Percentiles rank a stretch among this genome's conserved stretches.
These are phyloP conservation scores for Penicillium sclerotigenum DNA, from an alignment of 2,329 filamentous ascomycete species.

Conservation along the genomic window DNA sequence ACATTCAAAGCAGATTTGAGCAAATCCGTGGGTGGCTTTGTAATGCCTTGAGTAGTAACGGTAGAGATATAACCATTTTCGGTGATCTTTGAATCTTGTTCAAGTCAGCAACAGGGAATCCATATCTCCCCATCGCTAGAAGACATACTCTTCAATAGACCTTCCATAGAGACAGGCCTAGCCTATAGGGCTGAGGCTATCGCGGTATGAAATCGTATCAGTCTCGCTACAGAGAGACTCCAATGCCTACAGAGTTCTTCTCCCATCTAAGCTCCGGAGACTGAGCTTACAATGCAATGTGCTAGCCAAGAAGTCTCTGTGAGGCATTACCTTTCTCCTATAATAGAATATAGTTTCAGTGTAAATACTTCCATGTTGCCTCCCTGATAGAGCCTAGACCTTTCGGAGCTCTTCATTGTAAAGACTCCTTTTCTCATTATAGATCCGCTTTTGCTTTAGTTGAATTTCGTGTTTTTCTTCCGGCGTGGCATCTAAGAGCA, in stretches of 20 bases:
- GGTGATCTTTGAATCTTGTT: slow-evolving; percentile 7
- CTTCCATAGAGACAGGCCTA: slow-evolving; percentile 6
- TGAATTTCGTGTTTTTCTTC: slow-evolving; percentile 7
- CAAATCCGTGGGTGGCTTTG: slow-evolving; percentile 6
- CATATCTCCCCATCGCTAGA: not conserved
- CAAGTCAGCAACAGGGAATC: slow-evolving; percentile 1
- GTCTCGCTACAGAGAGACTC: slow-evolving; percentile 11
- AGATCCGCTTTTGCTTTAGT: slow-evolving; percentile 3
- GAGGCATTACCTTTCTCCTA: slow-evolving; percentile 9
- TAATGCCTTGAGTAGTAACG: slow-evolving; percentile 5
- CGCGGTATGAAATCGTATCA: not conserved
- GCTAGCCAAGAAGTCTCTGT: slow-evolving; percentile 13
- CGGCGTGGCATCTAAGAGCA: not conserved
- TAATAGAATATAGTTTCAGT: slow-evolving; percentile 13
- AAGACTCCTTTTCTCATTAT: slow-evolving; percentile 9
- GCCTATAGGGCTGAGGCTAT: slow-evolving; percentile 4
- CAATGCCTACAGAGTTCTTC: slow-evolving; percentile 2
- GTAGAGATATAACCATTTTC: slow-evolving; percentile 16
- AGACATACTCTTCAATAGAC: slow-evolving; percentile 7
- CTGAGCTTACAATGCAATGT: slow-evolving; percentile 1
- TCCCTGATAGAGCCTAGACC: not conserved
- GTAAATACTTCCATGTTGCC: slow-evolving; percentile 2
- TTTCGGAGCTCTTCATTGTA: slow-evolving; percentile 8
- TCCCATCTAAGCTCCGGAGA: slow-evolving; percentile 7
- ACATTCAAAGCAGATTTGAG: slow-evolving; percentile 10